Conservation (phyloP, 2,329 filamentous ascomycete genomes). For the Trichoderma gracile region DNA sequence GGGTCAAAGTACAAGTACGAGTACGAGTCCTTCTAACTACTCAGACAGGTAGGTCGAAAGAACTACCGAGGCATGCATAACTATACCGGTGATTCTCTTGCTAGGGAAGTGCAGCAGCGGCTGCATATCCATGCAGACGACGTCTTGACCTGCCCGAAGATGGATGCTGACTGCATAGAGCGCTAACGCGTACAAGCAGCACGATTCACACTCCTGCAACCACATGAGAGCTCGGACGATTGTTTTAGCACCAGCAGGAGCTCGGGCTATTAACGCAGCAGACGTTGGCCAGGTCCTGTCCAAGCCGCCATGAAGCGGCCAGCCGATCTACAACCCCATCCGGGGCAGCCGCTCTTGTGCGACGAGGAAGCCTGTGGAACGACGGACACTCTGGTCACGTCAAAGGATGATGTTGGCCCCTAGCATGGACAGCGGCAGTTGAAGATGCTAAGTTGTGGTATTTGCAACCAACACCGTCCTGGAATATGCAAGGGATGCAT, state of each 20-base stretch:
- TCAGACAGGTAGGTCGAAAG: neutral
- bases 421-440: slow-evolving; percentile 17
- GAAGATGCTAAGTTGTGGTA: neutral
- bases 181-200: neutral
- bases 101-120: neutral
- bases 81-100: neutral
- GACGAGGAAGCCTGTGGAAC: neutral
- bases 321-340: neutral
- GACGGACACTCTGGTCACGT: too few relatives aligned
- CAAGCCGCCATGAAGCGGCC: neutral
- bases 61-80: neutral
- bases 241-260: too few relatives aligned
- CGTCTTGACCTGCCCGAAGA: slow-evolving; percentile 13
- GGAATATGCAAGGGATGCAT: neutral
- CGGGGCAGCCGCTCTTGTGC: neutral
- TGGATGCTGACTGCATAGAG: slow-evolving; percentile 15
- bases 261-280: neutral
- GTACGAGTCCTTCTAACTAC: neutral
- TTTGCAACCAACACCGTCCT: neutral
- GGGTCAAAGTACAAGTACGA: too few relatives aligned
- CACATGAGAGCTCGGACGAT: neutral
- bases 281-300: neutral
- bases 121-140: neutral
- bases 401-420: neutral
- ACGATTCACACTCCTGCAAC: neutral